A percentile compares a stretch with the other conserved stretches of the same genome.
Evolutionary conservation across 805 yeast genomes (phyloP).

Genomic region (Barnettozyma populi): DNA sequence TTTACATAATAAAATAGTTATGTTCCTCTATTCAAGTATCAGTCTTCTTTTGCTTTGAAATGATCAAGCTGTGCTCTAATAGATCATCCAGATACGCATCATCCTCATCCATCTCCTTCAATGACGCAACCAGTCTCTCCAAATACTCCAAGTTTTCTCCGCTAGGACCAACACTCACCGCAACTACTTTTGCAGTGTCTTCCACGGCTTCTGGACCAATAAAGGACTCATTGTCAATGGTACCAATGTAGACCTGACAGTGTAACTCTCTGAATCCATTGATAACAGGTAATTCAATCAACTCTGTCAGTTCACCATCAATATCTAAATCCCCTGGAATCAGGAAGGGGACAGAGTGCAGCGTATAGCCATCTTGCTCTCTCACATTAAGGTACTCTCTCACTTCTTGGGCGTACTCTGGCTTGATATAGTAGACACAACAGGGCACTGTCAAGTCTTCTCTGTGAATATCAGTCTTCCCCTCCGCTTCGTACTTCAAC

Average conservation of each 20-base stretch:
- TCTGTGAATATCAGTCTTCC: conserved; percentile 23
- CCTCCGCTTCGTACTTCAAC: conserved; percentile 13
- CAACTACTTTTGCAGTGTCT: conserved; percentile 57
- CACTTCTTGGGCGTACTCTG: conserved; percentile 56
- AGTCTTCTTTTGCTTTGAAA: neutral
- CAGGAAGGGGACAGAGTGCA: conserved; percentile 32
- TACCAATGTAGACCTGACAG: conserved; percentile 77
- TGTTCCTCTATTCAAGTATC: neutral
- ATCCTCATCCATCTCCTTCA: conserved; percentile 27
- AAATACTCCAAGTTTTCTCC: conserved; percentile 78
- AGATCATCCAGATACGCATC: conserved; percentile 9
- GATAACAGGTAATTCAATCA: conserved; percentile 24
- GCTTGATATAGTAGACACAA: conserved; percentile 75
- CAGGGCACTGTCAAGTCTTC: conserved; percentile 63
- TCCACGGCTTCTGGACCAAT: conserved; percentile 70
- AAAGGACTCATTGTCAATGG: conserved; percentile 73
- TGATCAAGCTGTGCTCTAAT: neutral
- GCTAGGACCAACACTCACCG: conserved; percentile 63
- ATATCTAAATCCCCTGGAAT: neutral
- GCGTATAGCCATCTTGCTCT: conserved; percentile 85
- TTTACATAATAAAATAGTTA: too few relatives aligned
- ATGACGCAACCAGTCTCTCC: conserved; percentile 43
- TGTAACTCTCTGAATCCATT: conserved; percentile 37
- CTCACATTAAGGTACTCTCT: conserved; percentile 68
- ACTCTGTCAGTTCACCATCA: neutral